phyloP scores from a whole-genome alignment of 495 filamentous ascomycete genomes.

The Neurospora sp. region DNA sequence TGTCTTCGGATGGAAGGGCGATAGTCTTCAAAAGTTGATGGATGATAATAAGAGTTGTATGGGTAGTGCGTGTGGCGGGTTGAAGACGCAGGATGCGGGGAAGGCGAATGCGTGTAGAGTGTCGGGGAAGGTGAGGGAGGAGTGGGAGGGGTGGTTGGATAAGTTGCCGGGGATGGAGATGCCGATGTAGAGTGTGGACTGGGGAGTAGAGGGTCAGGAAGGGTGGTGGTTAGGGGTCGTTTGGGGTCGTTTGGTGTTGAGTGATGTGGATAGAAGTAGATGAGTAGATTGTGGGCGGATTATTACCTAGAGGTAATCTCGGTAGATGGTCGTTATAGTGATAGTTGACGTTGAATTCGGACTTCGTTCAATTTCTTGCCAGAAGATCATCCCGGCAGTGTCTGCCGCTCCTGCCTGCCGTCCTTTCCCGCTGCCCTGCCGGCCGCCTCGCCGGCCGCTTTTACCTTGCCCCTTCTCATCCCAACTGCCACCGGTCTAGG shows the following conservation, averaged over 20 bases:
- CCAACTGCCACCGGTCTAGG: not conserved
- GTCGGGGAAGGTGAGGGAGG: conserved; percentile 29
- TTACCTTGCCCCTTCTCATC: not conserved
- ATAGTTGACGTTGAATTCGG: not conserved
- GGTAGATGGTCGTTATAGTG: not conserved
- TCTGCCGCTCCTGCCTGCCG: not conserved
- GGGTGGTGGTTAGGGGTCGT: not conserved
- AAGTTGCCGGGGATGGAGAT: not conserved
- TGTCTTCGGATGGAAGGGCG: conserved; percentile 11
- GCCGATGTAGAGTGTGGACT: not conserved
- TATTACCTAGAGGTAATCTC: not conserved
- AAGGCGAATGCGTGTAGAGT: conserved; percentile 30
- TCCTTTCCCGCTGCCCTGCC: not conserved
- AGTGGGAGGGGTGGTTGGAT: conserved; percentile 28
- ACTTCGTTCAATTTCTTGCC: not conserved
- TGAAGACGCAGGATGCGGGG: conserved; percentile 27
- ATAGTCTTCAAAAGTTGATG: conserved; percentile 10
- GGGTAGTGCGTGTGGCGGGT: conserved; percentile 22
- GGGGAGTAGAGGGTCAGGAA: not conserved
- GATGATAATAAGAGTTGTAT: conserved; percentile 16
- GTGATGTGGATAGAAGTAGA: not conserved
- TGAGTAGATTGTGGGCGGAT: not conserved
- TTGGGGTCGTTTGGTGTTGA: not conserved
- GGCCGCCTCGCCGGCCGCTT: not conserved
- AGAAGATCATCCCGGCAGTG: not conserved